Conservation (phyloP, 1,284 basidiomycete genomes). For the Moesziomyces sp. region DNA sequence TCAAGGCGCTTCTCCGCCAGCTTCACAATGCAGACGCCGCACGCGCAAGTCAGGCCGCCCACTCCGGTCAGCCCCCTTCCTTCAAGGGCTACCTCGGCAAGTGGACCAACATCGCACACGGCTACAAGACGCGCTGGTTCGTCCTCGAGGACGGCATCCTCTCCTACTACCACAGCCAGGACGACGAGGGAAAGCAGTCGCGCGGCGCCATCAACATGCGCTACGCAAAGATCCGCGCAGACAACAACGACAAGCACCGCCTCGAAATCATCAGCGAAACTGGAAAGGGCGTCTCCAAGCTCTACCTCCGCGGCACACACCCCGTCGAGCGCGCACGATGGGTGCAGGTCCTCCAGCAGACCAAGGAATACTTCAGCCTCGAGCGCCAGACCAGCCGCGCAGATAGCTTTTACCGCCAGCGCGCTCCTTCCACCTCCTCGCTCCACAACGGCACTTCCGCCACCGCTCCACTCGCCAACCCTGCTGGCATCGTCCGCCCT, state of each 20-base stretch:
- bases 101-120: slow-evolving; percentile 88
- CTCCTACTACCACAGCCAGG: slow-evolving; percentile 83
- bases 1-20: slow-evolving; percentile 84
- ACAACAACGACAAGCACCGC: slow-evolving; percentile 74
- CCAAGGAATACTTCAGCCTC: slow-evolving; percentile 55
- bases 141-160: slow-evolving; percentile 86
- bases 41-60: slow-evolving; percentile 70
- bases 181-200: slow-evolving; percentile 87
- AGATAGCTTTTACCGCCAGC: slow-evolving; percentile 44
- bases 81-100: slow-evolving; percentile 73
- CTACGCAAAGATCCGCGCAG: slow-evolving; percentile 73
- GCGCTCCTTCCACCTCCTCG: slow-evolving; percentile 35
- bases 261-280: slow-evolving; percentile 80
- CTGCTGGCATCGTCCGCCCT: slow-evolving; percentile 29
- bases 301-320: slow-evolving; percentile 88
- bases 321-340: slow-evolving; percentile 62
- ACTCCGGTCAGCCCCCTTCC: slow-evolving; percentile 52
- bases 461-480: slow-evolving; percentile 18
- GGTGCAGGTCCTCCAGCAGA: slow-evolving; percentile 65
- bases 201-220: slow-evolving; percentile 90
- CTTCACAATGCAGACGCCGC: slow-evolving; percentile 68
- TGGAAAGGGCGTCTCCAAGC: slow-evolving; percentile 75
- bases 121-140: slow-evolving; percentile 94
- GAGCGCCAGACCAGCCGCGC: slow-evolving; percentile 45
- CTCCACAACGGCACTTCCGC: neutral